Percentiles rank a stretch among this genome's conserved stretches.
Conservation (phyloP, 306 rosid genomes). For the Prinsepia uniflora region DNA sequence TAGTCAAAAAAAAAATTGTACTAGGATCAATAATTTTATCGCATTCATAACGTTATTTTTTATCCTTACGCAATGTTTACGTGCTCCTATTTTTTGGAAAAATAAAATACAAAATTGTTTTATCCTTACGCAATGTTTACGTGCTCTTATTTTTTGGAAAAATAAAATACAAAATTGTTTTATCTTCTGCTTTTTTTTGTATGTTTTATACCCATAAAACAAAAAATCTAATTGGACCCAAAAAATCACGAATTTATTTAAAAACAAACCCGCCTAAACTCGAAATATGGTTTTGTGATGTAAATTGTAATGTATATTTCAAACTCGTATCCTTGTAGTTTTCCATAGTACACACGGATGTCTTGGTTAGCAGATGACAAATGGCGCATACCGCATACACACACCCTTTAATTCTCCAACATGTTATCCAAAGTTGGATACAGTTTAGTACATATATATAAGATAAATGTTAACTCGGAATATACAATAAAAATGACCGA, state of each 20-base stretch:
- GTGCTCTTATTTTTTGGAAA: not conserved
- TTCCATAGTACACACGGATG: constrained; percentile 24
- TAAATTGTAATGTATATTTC: not conserved
- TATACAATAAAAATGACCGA: not conserved
- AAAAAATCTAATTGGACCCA: too few relatives aligned
- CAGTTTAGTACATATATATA: too few relatives aligned
- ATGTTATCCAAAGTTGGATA: not conserved
- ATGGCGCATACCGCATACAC: constrained; percentile 38
- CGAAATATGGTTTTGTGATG: too few relatives aligned
- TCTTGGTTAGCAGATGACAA: constrained; percentile 36
- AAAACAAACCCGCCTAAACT: too few relatives aligned
- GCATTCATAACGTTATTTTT: not conserved
- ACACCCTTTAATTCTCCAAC: constrained; percentile 36
- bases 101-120: not conserved
- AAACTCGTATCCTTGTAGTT: not conserved
- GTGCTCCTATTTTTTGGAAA: not conserved
- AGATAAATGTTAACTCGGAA: too few relatives aligned
- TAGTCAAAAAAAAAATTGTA: too few relatives aligned
- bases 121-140: too few relatives aligned
- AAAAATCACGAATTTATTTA: too few relatives aligned
- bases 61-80: not conserved
- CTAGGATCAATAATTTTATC: too few relatives aligned
- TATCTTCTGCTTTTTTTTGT: not conserved
- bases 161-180: not conserved
- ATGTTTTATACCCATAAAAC: too few relatives aligned